phyloP scores from a whole-genome alignment of 345 rosid genomes.

The rapeseed (Brassica napus) region DNA sequence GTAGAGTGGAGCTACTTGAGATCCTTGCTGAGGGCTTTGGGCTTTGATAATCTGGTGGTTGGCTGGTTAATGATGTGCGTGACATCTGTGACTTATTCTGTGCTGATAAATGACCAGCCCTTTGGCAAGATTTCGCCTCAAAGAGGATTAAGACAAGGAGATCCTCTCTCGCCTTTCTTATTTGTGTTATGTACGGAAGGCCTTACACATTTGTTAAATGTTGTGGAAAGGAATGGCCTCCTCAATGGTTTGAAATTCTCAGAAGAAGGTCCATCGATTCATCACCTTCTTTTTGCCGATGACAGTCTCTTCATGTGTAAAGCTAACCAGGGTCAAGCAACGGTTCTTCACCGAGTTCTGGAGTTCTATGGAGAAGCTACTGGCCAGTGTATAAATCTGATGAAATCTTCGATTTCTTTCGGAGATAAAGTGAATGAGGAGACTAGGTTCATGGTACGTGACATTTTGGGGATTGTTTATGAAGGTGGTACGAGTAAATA shows the following conservation, averaged over 20 bases:
- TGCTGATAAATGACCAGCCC: not conserved
- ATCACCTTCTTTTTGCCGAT: not conserved
- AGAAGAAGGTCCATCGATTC: not conserved
- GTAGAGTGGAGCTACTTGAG: too few relatives aligned
- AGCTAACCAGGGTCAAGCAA: too few relatives aligned
- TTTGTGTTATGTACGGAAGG: not conserved
- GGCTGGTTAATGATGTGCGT: not conserved
- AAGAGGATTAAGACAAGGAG: not conserved
- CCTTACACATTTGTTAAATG: not conserved
- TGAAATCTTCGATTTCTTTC: too few relatives aligned
- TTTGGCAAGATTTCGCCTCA: not conserved
- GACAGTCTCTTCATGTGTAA: not conserved
- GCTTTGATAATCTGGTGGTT: not conserved
- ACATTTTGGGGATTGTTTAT: too few relatives aligned
- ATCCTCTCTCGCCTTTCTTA: not conserved
- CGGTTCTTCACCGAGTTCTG: too few relatives aligned
- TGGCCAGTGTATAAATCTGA: too few relatives aligned
- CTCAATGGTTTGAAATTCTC: not conserved
- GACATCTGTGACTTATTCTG: not conserved
- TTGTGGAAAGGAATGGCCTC: not conserved
- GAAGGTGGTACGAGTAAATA: too few relatives aligned
- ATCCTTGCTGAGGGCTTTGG: not conserved
- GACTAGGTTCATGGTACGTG: too few relatives aligned
- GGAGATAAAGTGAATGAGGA: too few relatives aligned
- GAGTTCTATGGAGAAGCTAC: too few relatives aligned